Evolutionary conservation across 176 grass and related monocot species (phyloP), one percentile per base, ranked within the genome.

Genomic region (Triticum timopheevii): DNA sequence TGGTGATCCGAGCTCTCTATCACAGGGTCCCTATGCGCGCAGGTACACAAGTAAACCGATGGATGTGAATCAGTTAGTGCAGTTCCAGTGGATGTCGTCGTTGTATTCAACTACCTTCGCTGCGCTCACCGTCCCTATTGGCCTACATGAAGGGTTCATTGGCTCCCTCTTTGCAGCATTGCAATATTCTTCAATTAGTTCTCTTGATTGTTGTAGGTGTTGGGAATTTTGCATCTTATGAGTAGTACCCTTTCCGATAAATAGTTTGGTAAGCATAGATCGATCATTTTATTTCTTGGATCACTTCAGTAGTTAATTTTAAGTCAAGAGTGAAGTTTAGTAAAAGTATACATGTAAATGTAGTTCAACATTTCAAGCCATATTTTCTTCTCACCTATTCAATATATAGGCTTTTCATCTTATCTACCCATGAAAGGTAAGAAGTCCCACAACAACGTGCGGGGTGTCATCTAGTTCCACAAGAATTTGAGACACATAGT

Each of bases 11-110:
- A 76, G 83, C 72, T 79, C 40, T 16, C 65, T 10, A 8, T 76
- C 86, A 62, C 22, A 68, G n/a, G 82, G 88, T 84, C 40, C 68
- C 40, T 24, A 39, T 35, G 0, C 31, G 20, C 7, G 76, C 61
- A 97, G 95, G 92, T 97, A 97, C 81, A 92, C 42, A 94, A 78
- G 95, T 94, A 83, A 94, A 97, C 67, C 72, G 92, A 24, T 97
- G 95, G 95, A 92, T 69, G 89, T 39, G 38, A 39, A 8, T 39
- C 38, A 39, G 38, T 7, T 39, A 7, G 7, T 39, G 38, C 38
- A 2, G 38, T 39, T 39, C 38, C 38, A 8, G 38, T 39, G 38
- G 38, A 39, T 39, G 38, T 39, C 38, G 38, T 39, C 38, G 38
- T 39, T 39, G 38, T 39, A 39, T 39, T 39, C 38, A 7, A 6